Evolutionary conservation across 768 basidiomycete species (phyloP), one percentile per base, ranked within the genome.

Genomic region (Suillus subaureus): DNA sequence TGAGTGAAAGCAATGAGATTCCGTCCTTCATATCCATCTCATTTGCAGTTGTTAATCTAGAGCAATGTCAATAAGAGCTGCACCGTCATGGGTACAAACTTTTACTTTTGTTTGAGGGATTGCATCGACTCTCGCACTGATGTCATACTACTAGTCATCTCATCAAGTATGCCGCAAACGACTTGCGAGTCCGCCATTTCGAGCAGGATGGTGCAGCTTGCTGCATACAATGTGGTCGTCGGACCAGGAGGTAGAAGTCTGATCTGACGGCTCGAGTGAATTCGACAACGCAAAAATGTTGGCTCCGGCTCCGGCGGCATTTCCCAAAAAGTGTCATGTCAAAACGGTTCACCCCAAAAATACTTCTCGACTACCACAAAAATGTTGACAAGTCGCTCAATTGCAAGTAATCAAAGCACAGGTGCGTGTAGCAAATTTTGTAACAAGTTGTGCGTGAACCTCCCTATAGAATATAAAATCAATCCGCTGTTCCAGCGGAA

Each of bases 1-100:
- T 96, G 60, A 96, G 79, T 13, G 93, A 92, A 28, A 99, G 82
- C 6, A 99, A 83, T 0, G 97, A 98, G 67, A 99, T 94, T 45
- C 97, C 97, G 37, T 93, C 85, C 70, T 82, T 84, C 13, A 83
- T 85, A 67, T 91, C 83, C 39, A 86, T 63, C 37, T 81, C 79
- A 33, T 78, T 69, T 3, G 78, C 68, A 28, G 65, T 69, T 45
- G 73, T 64, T 37, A 73, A 69, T 66, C 79, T 84, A 63, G 23
- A 58, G 21, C 15, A n/a, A 3, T 57, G 71, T 66, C 69, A 79
- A 67, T 57, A 61, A 55, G 51, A 43, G 39, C 58, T 51, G 4
- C 56, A 57, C 37, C 15, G 7, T 39, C n/a, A 15, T 6, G 15
- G 35, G 61, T 51, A 51, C 47, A 64, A 55, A 56, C 42, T 70